Evolutionary conservation across 2,329 filamentous ascomycete genomes (phyloP), one percentile per base, ranked within the genome.

Genomic region (Penicillium sp.): DNA sequence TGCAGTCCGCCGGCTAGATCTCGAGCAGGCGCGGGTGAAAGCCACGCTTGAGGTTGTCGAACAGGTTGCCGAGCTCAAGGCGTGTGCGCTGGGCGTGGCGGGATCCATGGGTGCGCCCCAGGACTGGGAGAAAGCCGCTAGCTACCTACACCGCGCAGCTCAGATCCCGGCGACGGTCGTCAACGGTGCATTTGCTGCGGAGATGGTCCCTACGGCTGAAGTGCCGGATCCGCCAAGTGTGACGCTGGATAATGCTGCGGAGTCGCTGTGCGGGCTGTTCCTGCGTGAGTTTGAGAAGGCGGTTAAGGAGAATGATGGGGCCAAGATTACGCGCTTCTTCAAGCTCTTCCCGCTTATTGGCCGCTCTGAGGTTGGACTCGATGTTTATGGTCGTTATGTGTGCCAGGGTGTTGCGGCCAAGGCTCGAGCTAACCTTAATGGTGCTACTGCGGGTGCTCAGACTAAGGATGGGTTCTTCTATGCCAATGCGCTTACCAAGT

Each of bases 91-190:
- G 58, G 94, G 94, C 42, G 92, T 97, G 11, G 87, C 93, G 26
- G 94, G 92, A 18, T 95, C 90, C 57, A 99, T 99, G 94, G 94
- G 93, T 34, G 93, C 92, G 5, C 91, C 94, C 40, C 94, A 99
- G 74, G 94, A 99, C 77, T 99, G 94, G 94, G 94, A 99, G 75
- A 94, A 91, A 3, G 94, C 94, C 4, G 94, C 94, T 2, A 89
- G 84, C 45, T 97, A 97, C 73, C 82, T 99, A 56, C 85, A 89
- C 61, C 85, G 93, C 43, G 92, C 94, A 7, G 86, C 86, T 58
- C 86, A 89, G 63, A 86, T 99, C 13, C 92, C 93, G 0, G 82
- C 86, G 49, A 81, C 88, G 1, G 93, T 99, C 49, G 82, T 92
- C 49, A 83, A 89, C 63, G 91, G 94, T 26, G 84, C 86, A 16